Evolutionary conservation across 768 basidiomycete species (phyloP), one percentile per base, ranked within the genome.

Genomic region (Tricholoma flavovirens): DNA sequence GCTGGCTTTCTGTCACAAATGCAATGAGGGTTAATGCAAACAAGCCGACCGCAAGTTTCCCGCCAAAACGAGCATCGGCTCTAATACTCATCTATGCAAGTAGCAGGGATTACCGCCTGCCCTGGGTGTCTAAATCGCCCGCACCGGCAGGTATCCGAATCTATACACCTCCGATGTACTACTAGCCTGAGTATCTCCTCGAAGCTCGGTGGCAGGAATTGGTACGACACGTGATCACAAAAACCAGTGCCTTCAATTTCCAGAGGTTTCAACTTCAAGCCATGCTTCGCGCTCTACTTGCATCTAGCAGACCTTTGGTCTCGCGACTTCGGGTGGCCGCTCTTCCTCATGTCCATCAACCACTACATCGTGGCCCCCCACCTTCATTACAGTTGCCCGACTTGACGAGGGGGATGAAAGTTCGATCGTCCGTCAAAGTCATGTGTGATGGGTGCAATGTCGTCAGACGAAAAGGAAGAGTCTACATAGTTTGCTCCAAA

Each of bases 381-480:
- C 60, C 64, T 40, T 24, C 59, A 22, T 22, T 59, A 8, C 60
- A 62, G 55, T 57, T 67, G 40, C 77, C 77, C 9, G 59, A 69
- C 6, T 67, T 82, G 19, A 69, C 78, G n/a, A 74, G 89, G 62
- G 93, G 93, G 48, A 95, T 97, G 90, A 99, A 99, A 77, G 94
- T 98, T 57, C 84, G 96, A 60, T 88, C 91, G 21, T 92, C 92
- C 3, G 91, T 98, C 63, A 97, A 95, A 76, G 74, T 83, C 53
- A 90, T 96, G 84, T 99, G 96, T 71, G 93, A 94, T 59, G 92
- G 93, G 11, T 99, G 96, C 74, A 84, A 77, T 61, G 75, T 96
- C 49, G 96, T 98, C 33, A 82, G 80, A 71, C 77, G 95, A 64
- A 93, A 97, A 70, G 94, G 94, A 45, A 84, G 88, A 64, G 82